Evolutionary conservation across 1,284 basidiomycete species (phyloP), one percentile per base, ranked within the genome.

Genomic region (Leccinum discolor): DNA sequence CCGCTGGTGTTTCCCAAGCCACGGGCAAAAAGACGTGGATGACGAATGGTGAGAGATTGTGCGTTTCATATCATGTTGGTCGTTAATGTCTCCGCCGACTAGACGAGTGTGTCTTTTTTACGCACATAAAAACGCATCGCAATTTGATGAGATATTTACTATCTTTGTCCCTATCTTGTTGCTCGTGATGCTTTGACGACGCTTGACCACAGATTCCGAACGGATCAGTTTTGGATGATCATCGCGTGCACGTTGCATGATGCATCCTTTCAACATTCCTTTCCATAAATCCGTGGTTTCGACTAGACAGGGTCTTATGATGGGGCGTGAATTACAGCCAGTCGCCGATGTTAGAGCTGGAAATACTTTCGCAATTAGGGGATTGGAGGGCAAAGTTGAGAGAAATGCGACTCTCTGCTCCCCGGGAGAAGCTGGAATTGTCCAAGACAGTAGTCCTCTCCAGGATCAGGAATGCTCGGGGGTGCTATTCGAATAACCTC

Each of bases 361-460:
- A 11, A 97, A 98, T 75, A 94, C 98, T 3, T 99, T 98, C 72
- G 98, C 96, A 2, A 88, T 99, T 67, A 91, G 85, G 65, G 98
- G 98, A 0, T 78, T 99, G 62, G 94, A 95, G 72, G 95, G 95
- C 0, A 92, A 89, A 69, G 95, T 99, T 0, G 91, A 93, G 83
- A 84, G 97, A 64, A 97, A 90, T 74, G 96, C 93, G 2, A 99
- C 98, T 1, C 79, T 99, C 2, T 98, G 95, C 79, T 88, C 89
- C 1, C 86, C 90, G 3, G 74, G 77, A 32, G 81, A 81, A 42
- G 71, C 66, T 29, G 86, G 84, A 3, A 77, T 86, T 5, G 75
- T 76, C 11, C 78, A 79, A 5, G 76, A 74, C 4, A 69, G 76
- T 2, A 80, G 81, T 61, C 66, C 77, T 12, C 76, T 74, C 23